Evolutionary conservation across 495 filamentous ascomycete genomes (phyloP), one percentile per base, ranked within the genome.

Genomic region (Ramalina peruviana): DNA sequence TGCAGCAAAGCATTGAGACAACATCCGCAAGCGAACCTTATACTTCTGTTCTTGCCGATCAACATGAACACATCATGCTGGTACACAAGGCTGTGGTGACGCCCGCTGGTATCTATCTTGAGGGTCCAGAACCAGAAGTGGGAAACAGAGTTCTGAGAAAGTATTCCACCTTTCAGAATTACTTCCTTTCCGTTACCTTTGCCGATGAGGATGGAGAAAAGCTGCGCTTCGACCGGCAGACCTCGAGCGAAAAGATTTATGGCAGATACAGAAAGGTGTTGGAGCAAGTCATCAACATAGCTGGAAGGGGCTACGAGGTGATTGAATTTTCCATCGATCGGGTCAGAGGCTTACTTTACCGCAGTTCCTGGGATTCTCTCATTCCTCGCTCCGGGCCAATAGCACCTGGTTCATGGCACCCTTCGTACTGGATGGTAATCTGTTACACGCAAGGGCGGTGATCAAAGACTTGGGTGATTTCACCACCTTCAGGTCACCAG

Each of bases 291-390:
- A 73, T 90, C 26, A 59, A 63, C 4, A 77, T 92, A 38, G 82
- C 73, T 13, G 84, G 79, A 4, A 72, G 80, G 11, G 44, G 55
- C 0, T 93, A 79, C 57, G 59, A 62, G 44, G 57, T 59, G 50
- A 10, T 30, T 48, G 19, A 9, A n/a, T 3, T 12, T 13, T 27
- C 23, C 17, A 3, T 36, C 1, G 2, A 12, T 6, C 2, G 6
- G 6, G n/a, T 11, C 30, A 2, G 0, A 4, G 7, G 30, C 48
- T 49, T 26, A 51, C 39, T 16, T 36, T 36, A 11, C 4, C n/a
- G 6, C 23, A 59, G 6, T 90, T 90, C 56, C 66, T 90, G 1
- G 86, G 86, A 1, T 93, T 89, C 58, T 89, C 85, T 0, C 84
- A 88, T 60, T 88, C 84, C 0, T 87, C 83, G 0, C 68, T 93